These are phyloP conservation scores for Fraxinus nigra DNA, from an alignment of 305 asterid genomes.

Conservation along the genomic window DNA sequence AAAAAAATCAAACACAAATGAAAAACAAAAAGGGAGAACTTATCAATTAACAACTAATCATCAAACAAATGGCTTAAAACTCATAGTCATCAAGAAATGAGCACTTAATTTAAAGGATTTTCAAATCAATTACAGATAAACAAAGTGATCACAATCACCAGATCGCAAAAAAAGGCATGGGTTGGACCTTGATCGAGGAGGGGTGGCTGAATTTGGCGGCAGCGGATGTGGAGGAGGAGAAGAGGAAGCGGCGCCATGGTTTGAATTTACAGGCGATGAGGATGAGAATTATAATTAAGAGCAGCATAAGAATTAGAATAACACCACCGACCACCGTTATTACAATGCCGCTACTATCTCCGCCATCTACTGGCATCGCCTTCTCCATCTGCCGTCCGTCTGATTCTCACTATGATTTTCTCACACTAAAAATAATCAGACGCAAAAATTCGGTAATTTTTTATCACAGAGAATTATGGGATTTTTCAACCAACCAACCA, in stretches of 20 bases:
- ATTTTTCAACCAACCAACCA: slow-evolving; percentile 29
- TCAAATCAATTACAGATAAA: neutral
- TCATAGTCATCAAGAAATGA: neutral
- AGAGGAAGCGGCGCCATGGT: slow-evolving; percentile 72
- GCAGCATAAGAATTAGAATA: slow-evolving; percentile 64
- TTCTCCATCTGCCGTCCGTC: slow-evolving; percentile 55
- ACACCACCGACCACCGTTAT: slow-evolving; percentile 29
- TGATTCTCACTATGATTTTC: slow-evolving; percentile 28
- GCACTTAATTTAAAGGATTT: neutral
- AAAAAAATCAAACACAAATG: neutral
- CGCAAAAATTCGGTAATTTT: slow-evolving; percentile 26
- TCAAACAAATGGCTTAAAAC: neutral
- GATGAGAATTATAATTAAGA: slow-evolving; percentile 58
- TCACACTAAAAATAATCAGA: slow-evolving; percentile 33
- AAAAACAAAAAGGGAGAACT: neutral
- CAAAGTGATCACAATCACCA: neutral
- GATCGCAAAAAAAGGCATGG: neutral
- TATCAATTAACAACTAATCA: neutral
- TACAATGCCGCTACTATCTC: slow-evolving; percentile 38
- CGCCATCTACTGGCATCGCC: slow-evolving; percentile 43
- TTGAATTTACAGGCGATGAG: slow-evolving; percentile 74
- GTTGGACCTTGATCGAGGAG: slow-evolving; percentile 59
- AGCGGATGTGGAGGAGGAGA: slow-evolving; percentile 33
- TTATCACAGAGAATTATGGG: slow-evolving; percentile 18
- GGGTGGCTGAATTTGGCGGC: slow-evolving; percentile 47